Evolutionary conservation across 768 basidiomycete genomes (phyloP).

Genomic region (Macrolepiota fuliginosa): DNA sequence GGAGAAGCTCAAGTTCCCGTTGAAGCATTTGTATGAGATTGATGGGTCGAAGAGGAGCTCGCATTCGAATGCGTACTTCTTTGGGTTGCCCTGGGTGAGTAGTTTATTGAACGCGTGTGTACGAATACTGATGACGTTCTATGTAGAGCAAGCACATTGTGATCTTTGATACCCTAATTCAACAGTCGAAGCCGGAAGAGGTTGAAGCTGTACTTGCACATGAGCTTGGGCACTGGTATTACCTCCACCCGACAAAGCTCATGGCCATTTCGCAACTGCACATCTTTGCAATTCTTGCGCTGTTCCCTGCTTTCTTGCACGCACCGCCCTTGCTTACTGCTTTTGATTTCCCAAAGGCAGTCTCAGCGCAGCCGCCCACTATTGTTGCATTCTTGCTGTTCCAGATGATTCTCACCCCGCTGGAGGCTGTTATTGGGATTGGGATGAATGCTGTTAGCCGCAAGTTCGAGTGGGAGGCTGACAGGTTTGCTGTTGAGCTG

Average conservation of each 20-base stretch:
- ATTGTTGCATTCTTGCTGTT: constrained; percentile 86
- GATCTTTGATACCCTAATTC: constrained; percentile 95
- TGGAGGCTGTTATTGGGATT: constrained; percentile 72
- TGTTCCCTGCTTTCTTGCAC: constrained; percentile 88
- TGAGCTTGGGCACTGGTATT: constrained; percentile 96
- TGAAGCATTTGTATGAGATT: constrained; percentile 94
- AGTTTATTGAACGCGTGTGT: background rate
- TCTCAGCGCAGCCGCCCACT: constrained; percentile 70
- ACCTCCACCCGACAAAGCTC: constrained; percentile 87
- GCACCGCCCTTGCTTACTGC: constrained; percentile 75
- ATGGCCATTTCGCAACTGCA: constrained; percentile 84
- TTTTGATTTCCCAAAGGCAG: constrained; percentile 72
- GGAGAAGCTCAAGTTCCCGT: constrained; percentile 81
- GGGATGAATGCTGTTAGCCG: constrained; percentile 81
- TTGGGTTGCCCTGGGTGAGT: constrained; percentile 89
- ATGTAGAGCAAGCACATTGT: constrained; percentile 88
- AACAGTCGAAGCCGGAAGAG: constrained; percentile 85
- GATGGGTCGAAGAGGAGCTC: constrained; percentile 95
- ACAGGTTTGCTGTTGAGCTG: constrained; percentile 79
- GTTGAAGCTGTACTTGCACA: constrained; percentile 96
- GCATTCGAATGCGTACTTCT: constrained; percentile 98
- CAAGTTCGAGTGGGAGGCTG: constrained; percentile 91
- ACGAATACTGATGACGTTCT: background rate
- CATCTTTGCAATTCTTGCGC: constrained; percentile 79
- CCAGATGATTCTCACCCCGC: constrained; percentile 84